phyloP scores from a whole-genome alignment of 2,329 filamentous ascomycete genomes.

The Penicillium janthinellum region DNA sequence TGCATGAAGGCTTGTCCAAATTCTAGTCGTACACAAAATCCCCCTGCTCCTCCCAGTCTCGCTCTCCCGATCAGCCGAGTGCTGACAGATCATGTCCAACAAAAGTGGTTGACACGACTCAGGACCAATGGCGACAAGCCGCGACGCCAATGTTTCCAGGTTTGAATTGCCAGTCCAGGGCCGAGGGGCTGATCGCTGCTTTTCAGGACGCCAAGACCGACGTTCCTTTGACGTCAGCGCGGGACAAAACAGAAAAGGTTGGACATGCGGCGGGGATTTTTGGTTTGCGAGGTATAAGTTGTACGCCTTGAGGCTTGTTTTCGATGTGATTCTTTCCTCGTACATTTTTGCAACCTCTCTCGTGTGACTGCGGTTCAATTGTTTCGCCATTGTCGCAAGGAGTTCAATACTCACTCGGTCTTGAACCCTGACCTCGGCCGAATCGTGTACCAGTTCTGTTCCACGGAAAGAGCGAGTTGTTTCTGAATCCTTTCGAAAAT shows the following conservation, averaged over 20 bases:
- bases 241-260: constrained; percentile 7
- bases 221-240: constrained; percentile 25
- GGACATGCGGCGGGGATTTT: not conserved
- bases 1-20: not conserved
- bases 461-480: not conserved
- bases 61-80: not conserved
- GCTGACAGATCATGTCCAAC: not conserved
- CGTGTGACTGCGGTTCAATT: not conserved
- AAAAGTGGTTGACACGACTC: not conserved
- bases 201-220: constrained; percentile 17
- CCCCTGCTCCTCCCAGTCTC: not conserved
- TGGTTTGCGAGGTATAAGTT: constrained; percentile 3
- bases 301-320: not conserved
- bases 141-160: constrained; percentile 1
- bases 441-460: not conserved
- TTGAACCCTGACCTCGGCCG: not conserved
- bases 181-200: constrained; percentile 18
- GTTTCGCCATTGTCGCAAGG: not conserved
- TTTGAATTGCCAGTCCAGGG: constrained; percentile 11
- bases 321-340: not conserved
- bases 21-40: not conserved
- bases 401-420: not conserved
- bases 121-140: not conserved
- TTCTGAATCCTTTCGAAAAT: not conserved
- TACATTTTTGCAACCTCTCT: not conserved